Evolutionary conservation across 768 basidiomycete genomes (phyloP).

Genomic region (Collybia mongolica): DNA sequence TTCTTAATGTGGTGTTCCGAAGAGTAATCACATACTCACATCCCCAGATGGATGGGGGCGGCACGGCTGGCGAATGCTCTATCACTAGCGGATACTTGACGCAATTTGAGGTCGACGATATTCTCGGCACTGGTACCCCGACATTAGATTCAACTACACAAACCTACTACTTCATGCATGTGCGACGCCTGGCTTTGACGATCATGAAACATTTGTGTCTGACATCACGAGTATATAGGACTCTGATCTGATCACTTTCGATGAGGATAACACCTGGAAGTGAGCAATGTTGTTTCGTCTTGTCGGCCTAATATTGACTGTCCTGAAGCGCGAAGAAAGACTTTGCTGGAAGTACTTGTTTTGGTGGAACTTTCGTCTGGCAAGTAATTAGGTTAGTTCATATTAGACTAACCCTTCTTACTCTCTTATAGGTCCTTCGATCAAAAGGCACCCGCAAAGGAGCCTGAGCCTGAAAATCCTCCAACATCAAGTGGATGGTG

Average conservation of each 20-base stretch:
- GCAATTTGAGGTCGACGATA: slow-evolving; percentile 13
- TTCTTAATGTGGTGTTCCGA: not conserved
- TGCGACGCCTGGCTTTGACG: not conserved
- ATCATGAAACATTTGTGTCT: not conserved
- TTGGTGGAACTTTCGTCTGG: slow-evolving; percentile 18
- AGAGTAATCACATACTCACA: no score
- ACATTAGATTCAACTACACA: slow-evolving; percentile 9
- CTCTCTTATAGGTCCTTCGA: no score
- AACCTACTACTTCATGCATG: slow-evolving; percentile 15
- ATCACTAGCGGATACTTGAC: slow-evolving; percentile 8
- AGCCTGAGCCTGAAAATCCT: no score
- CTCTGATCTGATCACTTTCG: slow-evolving; percentile 13
- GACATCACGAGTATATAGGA: not conserved
- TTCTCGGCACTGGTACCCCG: slow-evolving; percentile 5
- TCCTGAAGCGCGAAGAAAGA: slow-evolving; percentile 2
- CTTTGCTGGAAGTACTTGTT: slow-evolving; percentile 13
- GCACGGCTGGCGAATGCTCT: slow-evolving; percentile 12
- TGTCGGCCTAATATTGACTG: not conserved
- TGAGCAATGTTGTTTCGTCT: not conserved
- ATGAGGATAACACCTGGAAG: slow-evolving; percentile 15
- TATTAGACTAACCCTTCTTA: no score
- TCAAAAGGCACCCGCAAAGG: no score
- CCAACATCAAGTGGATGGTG: no score
- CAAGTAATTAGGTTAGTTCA: not conserved
- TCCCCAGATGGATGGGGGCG: slow-evolving; percentile 14